Evolutionary conservation across 108 stramenopile genomes (phyloP), one percentile per base, ranked within the genome.

Genomic region (Pseudonitzschia multiseries): DNA sequence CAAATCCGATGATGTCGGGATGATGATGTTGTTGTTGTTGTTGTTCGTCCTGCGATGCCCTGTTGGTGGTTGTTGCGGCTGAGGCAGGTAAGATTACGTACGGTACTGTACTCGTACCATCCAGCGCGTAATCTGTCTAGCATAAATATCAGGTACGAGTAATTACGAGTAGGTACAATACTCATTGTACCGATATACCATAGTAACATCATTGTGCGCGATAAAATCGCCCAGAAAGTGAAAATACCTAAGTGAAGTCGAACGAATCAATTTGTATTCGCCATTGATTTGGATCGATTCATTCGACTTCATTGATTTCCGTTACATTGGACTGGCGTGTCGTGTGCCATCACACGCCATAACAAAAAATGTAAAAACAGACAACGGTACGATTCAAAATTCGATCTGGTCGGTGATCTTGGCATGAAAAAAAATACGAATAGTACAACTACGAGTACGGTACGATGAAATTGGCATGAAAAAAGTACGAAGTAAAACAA

Each of bases 321-420:
- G 41, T 63, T 42, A 48, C 18, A 17, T 29, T 14, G n/a, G 41
- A 63, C 41, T 29, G n/a, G 62, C 36, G 62, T 64, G 54, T 22
- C 21, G 12, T 48, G 62, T 64, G n/a, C 54, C 21, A 36, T 36
- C 36, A n/a, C n/a, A n/a, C n/a, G n/a, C n/a, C n/a, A n/a, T n/a
- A n/a, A n/a, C n/a, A n/a, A 21, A 52, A 52, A 52, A 15, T 52
- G 13, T 4, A 52, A 52, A 52, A 52, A 52, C 18, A 28, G 18
- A 40, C 20, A 4, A 36, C 27, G 31, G 27, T 62, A n/a, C 6
- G 36, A 36, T 36, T 36, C 36, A 36, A 36, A 36, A 36, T 6
- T 36, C 36, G 36, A 36, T 36, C 36, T 2, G 36, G 36, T 36
- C 6, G 36, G 36, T 36, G 6, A 4, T 18, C 32, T 29, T 61